Evolutionary conservation across 441 rosid genomes (phyloP).

Genomic region (Gossypium davidsonii): DNA sequence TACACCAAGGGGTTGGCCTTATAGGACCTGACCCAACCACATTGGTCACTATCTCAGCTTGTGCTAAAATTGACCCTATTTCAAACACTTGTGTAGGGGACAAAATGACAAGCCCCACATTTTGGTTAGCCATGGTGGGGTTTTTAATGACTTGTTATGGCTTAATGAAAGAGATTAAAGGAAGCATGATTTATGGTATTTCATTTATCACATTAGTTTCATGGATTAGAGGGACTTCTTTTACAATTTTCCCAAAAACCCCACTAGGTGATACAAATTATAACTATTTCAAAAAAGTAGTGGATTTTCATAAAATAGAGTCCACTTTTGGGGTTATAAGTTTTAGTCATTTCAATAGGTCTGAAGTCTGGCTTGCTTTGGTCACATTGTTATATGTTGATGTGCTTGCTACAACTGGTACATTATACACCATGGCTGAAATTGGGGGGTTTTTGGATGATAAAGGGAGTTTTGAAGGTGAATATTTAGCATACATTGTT

Average conservation of each 20-base stretch:
- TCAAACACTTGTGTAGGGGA: slow-evolving; percentile 65
- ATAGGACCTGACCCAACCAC: slow-evolving; percentile 78
- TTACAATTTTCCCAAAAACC: slow-evolving; percentile 61
- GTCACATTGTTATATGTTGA: slow-evolving; percentile 63
- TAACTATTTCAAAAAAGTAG: slow-evolving; percentile 54
- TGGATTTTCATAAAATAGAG: slow-evolving; percentile 60
- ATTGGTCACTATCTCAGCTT: slow-evolving; percentile 56
- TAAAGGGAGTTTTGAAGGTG: slow-evolving; percentile 64
- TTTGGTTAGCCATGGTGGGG: slow-evolving; percentile 68
- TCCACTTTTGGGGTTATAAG: slow-evolving; percentile 67
- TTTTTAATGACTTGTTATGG: slow-evolving; percentile 63
- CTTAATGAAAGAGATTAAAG: slow-evolving; percentile 56
- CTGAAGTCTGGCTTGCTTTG: slow-evolving; percentile 67
- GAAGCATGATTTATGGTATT: slow-evolving; percentile 80
- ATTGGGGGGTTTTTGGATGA: slow-evolving; percentile 58
- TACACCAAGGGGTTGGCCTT: slow-evolving; percentile 73
- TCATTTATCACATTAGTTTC: slow-evolving; percentile 60
- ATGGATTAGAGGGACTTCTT: slow-evolving; percentile 66
- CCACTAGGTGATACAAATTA: slow-evolving; percentile 50
- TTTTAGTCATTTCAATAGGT: slow-evolving; percentile 44
- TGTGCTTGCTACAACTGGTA: slow-evolving; percentile 62
- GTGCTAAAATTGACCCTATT: slow-evolving; percentile 34
- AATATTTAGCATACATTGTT: slow-evolving; percentile 67
- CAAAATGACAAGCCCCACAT: slow-evolving; percentile 64
- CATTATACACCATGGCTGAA: slow-evolving; percentile 74